These are phyloP conservation scores for Ramichloridium luteum DNA, from an alignment of 2,329 filamentous ascomycete species.

Conservation along the genomic window DNA sequence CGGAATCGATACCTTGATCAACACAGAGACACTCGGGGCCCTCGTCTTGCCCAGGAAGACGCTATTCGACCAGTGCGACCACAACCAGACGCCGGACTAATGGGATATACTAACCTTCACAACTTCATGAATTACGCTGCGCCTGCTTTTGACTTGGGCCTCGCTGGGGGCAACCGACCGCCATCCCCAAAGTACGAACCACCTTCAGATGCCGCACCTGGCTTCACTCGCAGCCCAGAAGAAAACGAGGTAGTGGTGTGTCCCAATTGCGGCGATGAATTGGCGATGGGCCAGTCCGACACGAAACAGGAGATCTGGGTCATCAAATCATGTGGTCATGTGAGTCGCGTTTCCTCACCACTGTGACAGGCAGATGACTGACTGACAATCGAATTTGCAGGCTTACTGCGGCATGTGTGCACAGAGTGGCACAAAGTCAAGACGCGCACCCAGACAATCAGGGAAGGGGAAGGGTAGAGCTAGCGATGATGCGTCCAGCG, in stretches of 20 bases:
- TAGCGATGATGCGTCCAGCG: conserved; percentile 10
- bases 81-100: neutral
- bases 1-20: too few relatives aligned
- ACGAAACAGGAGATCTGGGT: conserved; percentile 84
- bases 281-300: conserved; percentile 58
- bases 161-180: conserved; percentile 18
- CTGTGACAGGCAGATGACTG: conserved; percentile 1
- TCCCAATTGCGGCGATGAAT: conserved; percentile 72
- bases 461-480: conserved; percentile 29
- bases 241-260: conserved; percentile 68
- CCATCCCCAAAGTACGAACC: conserved; percentile 45
- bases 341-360: conserved; percentile 35
- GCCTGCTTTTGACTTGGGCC: conserved; percentile 34
- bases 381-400: conserved; percentile 21
- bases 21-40: neutral
- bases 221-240: conserved; percentile 66
- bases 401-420: conserved; percentile 44
- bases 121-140: conserved; percentile 27
- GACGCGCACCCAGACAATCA: conserved; percentile 2
- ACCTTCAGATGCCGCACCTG: conserved; percentile 53
- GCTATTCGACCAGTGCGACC: neutral
- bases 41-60: neutral
- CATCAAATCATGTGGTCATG: conserved; percentile 81
- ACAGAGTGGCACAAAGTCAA: conserved; percentile 23
- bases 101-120: neutral